These are phyloP conservation scores for Chlamydomonas reinhardtii DNA, from an alignment of 163 green algal genomes.

Conservation along the genomic window DNA sequence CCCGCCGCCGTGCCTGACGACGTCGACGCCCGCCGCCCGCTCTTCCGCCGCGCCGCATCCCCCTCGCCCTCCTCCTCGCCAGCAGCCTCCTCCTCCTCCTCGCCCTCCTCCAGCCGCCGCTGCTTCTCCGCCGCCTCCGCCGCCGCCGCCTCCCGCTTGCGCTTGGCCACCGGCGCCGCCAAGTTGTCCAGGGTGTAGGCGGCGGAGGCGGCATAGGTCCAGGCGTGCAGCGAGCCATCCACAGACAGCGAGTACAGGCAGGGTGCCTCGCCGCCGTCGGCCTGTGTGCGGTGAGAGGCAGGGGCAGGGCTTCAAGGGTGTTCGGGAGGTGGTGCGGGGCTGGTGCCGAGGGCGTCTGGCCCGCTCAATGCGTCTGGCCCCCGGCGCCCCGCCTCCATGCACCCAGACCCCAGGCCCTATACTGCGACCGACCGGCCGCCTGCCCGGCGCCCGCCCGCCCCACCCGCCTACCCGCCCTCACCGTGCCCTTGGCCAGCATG, in stretches of 20 bases:
- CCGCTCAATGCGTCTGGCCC: too few relatives aligned
- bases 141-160: conserved; percentile 1
- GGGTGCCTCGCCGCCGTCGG: conserved; percentile 18
- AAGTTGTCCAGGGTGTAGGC: conserved; percentile 17
- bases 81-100: conserved; percentile 24
- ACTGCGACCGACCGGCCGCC: too few relatives aligned
- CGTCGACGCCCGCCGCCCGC: neutral
- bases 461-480: conserved; percentile 16
- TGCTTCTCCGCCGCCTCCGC: conserved; percentile 12
- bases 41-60: conserved; percentile 1
- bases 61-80: neutral
- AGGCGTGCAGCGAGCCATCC: conserved; percentile 93
- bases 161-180: conserved; percentile 2
- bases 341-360: too few relatives aligned
- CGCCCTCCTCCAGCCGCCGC: conserved; percentile 22
- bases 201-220: conserved; percentile 63
- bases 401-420: too few relatives aligned
- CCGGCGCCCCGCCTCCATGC: too few relatives aligned
- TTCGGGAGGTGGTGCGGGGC: too few relatives aligned
- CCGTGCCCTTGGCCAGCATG: neutral
- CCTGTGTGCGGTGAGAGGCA: neutral
- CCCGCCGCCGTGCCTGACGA: neutral
- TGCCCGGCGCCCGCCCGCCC: neutral
- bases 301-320: too few relatives aligned
- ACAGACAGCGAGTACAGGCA: conserved; percentile 83